Base-by-base conservation (phyloP, 148 eudicot species). In the Persicaria tinctoria region DNA sequence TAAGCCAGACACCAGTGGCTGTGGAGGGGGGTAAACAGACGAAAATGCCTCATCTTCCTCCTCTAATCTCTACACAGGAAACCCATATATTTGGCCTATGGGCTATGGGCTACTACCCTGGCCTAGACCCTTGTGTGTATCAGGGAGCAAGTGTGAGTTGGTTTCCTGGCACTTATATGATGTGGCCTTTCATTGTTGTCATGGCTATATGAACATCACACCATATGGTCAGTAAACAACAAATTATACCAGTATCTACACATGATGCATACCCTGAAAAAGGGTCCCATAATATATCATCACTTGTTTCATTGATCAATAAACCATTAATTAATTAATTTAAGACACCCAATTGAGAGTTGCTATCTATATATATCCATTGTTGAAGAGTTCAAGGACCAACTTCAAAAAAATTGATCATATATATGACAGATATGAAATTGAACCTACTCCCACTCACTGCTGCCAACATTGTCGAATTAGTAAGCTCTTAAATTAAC, bases 81-180 rank as follows among this genome's bases (percentile, higher is more conserved):
- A 32, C 13, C 64, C 18, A 18, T 5, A 27, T 20, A 20, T 32
- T 32, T 32, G 41, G 41, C 41, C 41, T 32, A 32, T 32, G 41
- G 2, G 41, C 41, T 63, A 63, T 63, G 69, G 69, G 32, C 69
- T 63, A 63, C 69, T 32, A 13, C 23, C 10, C 16, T 60, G 3
- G 27, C 10, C 16, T 60, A 8, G 27, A 23, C 27, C 27, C 27
- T 23, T 0, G 13, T 20, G 66, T 20, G 66, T 17, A 60, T 20
- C 5, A 60, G 44, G 66, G 66, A 55, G 60, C 18, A 55, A n/a
- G 69, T 63, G 46, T 63, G 69, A 63, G 69, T 63, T 63, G 69
- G 45, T 63, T 63, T 63, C 7, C 69, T 63, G 46, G 45, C 46
- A 63, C 46, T 38, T 27, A 63, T 38, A 38, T 63, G 69, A 27